Conservation (phyloP, 208 protist genomes). For the Leishmania arabica region DNA sequence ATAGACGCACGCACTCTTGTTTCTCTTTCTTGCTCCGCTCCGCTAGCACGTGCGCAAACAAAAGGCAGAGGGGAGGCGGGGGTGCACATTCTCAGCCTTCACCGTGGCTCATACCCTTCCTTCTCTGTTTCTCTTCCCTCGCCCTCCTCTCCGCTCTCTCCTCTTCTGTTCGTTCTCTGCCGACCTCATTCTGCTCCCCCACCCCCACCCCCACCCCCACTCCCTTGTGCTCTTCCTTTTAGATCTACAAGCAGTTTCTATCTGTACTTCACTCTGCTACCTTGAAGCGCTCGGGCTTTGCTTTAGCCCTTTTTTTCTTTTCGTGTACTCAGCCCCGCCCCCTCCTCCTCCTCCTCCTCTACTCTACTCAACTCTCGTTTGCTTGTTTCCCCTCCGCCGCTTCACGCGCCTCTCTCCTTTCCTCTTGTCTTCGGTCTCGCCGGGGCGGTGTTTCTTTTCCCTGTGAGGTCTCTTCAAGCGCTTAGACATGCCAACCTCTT, state of each 20-base stretch:
- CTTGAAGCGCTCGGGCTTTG: not conserved
- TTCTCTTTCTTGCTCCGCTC: not conserved
- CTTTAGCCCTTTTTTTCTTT: too few relatives aligned
- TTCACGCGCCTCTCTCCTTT: not conserved
- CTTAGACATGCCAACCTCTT: constrained; percentile 12
- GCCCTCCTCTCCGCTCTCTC: not conserved
- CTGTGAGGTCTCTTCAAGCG: not conserved
- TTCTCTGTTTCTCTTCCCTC: not conserved
- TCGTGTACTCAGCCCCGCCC: not conserved
- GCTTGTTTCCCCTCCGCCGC: not conserved
- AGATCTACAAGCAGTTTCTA: not conserved
- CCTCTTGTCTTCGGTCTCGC: not conserved
- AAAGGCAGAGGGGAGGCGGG: not conserved
- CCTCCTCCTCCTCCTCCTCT: not conserved
- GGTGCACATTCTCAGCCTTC: not conserved
- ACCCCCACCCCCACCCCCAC: not conserved
- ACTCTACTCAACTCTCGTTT: not conserved
- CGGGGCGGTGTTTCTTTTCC: not conserved
- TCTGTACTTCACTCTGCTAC: not conserved
- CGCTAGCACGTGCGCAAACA: not conserved
- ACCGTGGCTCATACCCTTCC: not conserved
- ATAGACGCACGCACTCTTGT: not conserved
- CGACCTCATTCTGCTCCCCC: not conserved
- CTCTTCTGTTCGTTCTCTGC: not conserved
- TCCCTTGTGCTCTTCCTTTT: not conserved